Percentiles rank a stretch among this genome's conserved stretches.
Conservation (phyloP, 805 yeast genomes). For the Myxozyma kluyveri region DNA sequence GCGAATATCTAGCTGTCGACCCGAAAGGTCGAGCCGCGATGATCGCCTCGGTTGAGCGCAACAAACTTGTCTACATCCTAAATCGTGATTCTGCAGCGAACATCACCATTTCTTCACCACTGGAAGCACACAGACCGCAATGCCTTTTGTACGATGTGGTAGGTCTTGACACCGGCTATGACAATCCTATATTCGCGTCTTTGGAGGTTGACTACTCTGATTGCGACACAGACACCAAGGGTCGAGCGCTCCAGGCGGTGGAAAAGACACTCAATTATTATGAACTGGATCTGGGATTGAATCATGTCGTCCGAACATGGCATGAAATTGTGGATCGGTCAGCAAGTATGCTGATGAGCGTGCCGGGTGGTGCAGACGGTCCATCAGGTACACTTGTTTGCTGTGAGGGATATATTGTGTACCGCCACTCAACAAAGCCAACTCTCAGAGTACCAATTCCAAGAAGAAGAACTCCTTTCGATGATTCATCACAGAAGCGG, state of each 20-base stretch:
- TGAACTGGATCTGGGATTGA: conserved; percentile 82
- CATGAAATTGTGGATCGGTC: conserved; percentile 42
- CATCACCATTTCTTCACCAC: conserved; percentile 63
- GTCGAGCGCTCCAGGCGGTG: conserved; percentile 26
- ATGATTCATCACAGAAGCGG: conserved; percentile 28
- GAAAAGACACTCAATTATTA: conserved; percentile 57
- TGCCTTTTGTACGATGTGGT: conserved; percentile 52
- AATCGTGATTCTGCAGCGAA: conserved; percentile 49
- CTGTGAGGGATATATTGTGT: conserved; percentile 53
- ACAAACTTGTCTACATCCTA: conserved; percentile 67
- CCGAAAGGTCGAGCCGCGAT: conserved; percentile 67
- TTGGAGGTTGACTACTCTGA: conserved; percentile 60
- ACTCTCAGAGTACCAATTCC: conserved; percentile 56
- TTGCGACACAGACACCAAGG: conserved; percentile 34
- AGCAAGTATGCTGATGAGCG: conserved; percentile 55
- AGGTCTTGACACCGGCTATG: conserved; percentile 72
- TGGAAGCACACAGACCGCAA: conserved; percentile 59
- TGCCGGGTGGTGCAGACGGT: conserved; percentile 73
- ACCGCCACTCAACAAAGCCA: conserved; percentile 36
- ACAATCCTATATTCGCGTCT: conserved; percentile 81
- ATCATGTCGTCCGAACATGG: conserved; percentile 61
- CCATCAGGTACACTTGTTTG: conserved; percentile 70
- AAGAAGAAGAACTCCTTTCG: conserved; percentile 37
- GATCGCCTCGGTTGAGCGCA: conserved; percentile 69
- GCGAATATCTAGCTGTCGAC: conserved; percentile 67